Conservation (phyloP, 148 eudicot genomes). For the Arbutus unedo region DNA sequence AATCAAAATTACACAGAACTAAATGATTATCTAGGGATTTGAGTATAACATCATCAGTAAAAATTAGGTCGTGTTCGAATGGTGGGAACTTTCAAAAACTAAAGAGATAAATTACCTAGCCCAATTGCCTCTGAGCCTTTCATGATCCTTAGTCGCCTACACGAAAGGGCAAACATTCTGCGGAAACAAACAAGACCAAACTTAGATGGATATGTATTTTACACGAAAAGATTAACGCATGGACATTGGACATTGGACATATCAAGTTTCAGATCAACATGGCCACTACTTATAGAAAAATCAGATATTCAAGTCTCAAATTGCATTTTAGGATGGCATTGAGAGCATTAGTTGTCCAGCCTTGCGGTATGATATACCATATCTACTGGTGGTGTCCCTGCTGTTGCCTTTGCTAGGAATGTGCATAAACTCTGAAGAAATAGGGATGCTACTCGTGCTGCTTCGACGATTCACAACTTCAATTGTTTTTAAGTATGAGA, state of each 20-base stretch:
- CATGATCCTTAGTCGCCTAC: conserved; percentile 63
- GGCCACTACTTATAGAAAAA: background rate
- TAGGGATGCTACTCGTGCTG: no score
- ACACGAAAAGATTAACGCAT: background rate
- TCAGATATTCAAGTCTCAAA: background rate
- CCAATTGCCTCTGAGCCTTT: conserved; percentile 62
- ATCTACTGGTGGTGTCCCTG: no score
- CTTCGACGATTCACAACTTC: background rate
- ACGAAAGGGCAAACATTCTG: conserved; percentile 45
- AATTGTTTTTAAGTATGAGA: background rate
- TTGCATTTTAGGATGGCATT: background rate
- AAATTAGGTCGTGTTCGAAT: background rate
- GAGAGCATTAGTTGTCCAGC: no score
- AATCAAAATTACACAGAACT: background rate
- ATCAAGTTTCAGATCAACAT: background rate
- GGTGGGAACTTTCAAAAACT: background rate
- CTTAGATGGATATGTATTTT: background rate
- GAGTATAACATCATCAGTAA: background rate
- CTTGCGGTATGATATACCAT: no score
- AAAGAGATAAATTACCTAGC: conserved; percentile 32
- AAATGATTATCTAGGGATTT: background rate
- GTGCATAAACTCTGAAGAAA: no score
- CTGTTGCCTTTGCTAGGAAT: no score
- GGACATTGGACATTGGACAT: background rate
- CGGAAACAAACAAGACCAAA: conserved; percentile 1